These are phyloP conservation scores for Citrus australasica DNA, from an alignment of 345 rosid species.

Conservation along the genomic window DNA sequence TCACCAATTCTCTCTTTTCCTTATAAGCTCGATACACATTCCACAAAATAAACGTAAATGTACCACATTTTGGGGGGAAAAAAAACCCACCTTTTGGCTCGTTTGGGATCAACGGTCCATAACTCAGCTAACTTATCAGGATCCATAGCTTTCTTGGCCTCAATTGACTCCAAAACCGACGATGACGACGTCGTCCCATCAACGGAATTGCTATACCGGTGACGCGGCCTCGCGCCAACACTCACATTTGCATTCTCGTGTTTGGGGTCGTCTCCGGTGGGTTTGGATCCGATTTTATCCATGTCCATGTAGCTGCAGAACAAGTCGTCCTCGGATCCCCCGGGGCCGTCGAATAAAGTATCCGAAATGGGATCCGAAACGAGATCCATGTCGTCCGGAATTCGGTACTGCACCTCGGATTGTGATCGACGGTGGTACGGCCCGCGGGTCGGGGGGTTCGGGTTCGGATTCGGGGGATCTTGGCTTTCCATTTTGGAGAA, in stretches of 20 bases:
- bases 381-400: slow-evolving; percentile 69
- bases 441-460: slow-evolving; percentile 30
- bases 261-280: slow-evolving; percentile 35
- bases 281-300: slow-evolving; percentile 66
- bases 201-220: slow-evolving; percentile 78
- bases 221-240: slow-evolving; percentile 40
- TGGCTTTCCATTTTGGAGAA: slow-evolving; percentile 37
- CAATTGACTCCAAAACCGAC: slow-evolving; percentile 56
- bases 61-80: neutral
- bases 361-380: slow-evolving; percentile 67
- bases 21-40: neutral
- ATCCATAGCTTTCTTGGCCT: slow-evolving; percentile 96
- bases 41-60: neutral
- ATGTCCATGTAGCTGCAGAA: slow-evolving; percentile 79
- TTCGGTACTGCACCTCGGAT: slow-evolving; percentile 74
- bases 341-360: slow-evolving; percentile 57
- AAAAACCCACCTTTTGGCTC: slow-evolving; percentile 73
- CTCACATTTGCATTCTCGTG: slow-evolving; percentile 24
- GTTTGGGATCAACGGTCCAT: slow-evolving; percentile 78
- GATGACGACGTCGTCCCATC: slow-evolving; percentile 46
- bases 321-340: slow-evolving; percentile 76
- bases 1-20: neutral
- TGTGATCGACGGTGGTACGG: slow-evolving; percentile 77
- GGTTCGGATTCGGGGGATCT: slow-evolving; percentile 30
- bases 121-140: slow-evolving; percentile 87